Conservation (phyloP, 768 basidiomycete species). For the Imleria badia region DNA sequence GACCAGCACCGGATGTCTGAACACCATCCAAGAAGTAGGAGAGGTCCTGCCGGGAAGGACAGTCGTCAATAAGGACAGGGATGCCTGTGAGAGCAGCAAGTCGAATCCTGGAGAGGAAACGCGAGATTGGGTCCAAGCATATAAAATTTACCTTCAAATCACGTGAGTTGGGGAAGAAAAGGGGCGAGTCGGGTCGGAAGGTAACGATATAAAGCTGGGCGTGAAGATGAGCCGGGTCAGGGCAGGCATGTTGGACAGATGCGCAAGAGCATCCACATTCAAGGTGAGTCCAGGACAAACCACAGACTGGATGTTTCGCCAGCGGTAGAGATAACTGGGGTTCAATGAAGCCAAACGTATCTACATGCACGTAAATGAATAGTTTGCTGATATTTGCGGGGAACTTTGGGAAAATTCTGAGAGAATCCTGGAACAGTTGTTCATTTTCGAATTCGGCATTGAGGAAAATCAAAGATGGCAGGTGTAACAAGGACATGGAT, state of each 20-base stretch:
- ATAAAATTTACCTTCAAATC: background rate
- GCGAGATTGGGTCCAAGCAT: background rate
- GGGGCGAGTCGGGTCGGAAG: background rate
- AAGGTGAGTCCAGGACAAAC: background rate
- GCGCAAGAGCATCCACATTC: background rate
- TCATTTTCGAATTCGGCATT: background rate
- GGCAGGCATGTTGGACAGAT: background rate
- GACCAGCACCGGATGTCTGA: too few relatives aligned
- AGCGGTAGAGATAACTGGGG: background rate
- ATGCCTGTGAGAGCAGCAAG: background rate
- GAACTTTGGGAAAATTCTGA: background rate
- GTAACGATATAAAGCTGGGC: background rate
- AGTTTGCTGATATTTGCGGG: background rate
- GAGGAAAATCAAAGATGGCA: background rate
- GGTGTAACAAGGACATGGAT: background rate
- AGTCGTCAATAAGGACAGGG: fast-evolving
- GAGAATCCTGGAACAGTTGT: background rate
- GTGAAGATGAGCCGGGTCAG: background rate
- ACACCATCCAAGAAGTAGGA: background rate
- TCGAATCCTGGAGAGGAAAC: background rate
- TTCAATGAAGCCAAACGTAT: background rate
- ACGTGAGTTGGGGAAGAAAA: background rate
- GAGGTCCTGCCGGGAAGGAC: background rate
- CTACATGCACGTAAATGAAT: background rate
- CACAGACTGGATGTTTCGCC: background rate